phyloP scores from a whole-genome alignment of 768 basidiomycete genomes.

The Rhizopogon rudus region DNA sequence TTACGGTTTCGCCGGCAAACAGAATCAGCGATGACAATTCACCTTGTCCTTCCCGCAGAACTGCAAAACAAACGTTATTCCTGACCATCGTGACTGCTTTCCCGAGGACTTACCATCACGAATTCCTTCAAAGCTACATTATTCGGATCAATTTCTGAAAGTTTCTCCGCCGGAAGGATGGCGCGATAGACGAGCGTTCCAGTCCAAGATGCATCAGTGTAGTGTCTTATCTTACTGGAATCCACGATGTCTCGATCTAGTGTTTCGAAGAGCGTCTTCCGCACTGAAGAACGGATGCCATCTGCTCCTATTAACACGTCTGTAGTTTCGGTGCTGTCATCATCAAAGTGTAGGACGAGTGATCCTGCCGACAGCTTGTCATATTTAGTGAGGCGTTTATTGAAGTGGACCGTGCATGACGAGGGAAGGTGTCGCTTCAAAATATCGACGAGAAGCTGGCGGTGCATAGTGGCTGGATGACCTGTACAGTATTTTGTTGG shows the following conservation, averaged over 20 bases:
- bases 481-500: background rate
- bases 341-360: conserved; percentile 6
- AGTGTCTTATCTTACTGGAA: background rate
- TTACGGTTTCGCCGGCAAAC: background rate
- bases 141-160: conserved; percentile 17
- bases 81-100: background rate
- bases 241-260: background rate
- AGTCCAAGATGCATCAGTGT: conserved; percentile 29
- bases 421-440: background rate
- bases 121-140: conserved; percentile 9
- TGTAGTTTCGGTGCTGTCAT: conserved; percentile 29
- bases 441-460: background rate
- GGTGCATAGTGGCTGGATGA: background rate
- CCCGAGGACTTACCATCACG: conserved; percentile 11
- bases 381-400: background rate
- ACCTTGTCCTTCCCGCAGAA: conserved; percentile 1
- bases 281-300: conserved; percentile 24
- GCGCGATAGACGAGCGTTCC: conserved; percentile 34
- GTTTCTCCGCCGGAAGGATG: conserved; percentile 25
- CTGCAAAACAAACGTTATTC: conserved; percentile 7
- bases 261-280: background rate
- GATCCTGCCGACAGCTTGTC: background rate
- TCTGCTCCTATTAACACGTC: conserved; percentile 40
- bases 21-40: background rate
- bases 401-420: background rate